Evolutionary conservation across 768 basidiomycete species (phyloP), one percentile per base, ranked within the genome.

Genomic region (Termitomyces sp.): DNA sequence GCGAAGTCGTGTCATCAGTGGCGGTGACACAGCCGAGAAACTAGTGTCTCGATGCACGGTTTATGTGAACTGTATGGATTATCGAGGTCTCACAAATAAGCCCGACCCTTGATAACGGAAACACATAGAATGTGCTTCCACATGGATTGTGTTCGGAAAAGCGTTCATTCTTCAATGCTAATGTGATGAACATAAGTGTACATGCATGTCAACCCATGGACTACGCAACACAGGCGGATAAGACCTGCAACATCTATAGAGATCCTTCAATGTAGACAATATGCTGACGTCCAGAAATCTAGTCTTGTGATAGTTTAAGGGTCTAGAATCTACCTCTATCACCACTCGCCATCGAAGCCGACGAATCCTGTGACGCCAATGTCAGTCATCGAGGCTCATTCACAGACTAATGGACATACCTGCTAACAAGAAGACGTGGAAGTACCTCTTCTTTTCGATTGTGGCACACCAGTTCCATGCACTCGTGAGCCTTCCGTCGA

Each of bases 401-500:
- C 30, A 39, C 9, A n/a, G 9, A 51, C 45, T 6, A 33, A 20
- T 7, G 11, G 18, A 70, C 87, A 63, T 59, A 90, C 90, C 89
- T 48, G 84, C 82, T 54, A 94, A 74, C 60, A 93, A 73, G 70
- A 93, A 93, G 22, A 91, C 75, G 6, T 82, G 85, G 76, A 93
- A 92, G 68, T 85, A 94, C 51, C 85, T 77, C 75, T 94, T 94
- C 77, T 93, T 94, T 77, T 93, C 92, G 63, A 94, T 70, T 48
- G 78, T 80, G 51, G 86, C 85, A 73, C 92, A 94, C 92, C 92
- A 94, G 69, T 94, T 92, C 92, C 92, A 94, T 4, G 92, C 92
- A 69, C 90, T 92, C 33, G 92, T 94, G 66, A 94, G 71, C 4
- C 92, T 80, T 13, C 91, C 91, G 66, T 93, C 91, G 64, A 93